Percentiles rank a stretch among this genome's conserved stretches.
phyloP scores from a whole-genome alignment of 768 basidiomycete genomes.

The Lactifluus subvellereus region DNA sequence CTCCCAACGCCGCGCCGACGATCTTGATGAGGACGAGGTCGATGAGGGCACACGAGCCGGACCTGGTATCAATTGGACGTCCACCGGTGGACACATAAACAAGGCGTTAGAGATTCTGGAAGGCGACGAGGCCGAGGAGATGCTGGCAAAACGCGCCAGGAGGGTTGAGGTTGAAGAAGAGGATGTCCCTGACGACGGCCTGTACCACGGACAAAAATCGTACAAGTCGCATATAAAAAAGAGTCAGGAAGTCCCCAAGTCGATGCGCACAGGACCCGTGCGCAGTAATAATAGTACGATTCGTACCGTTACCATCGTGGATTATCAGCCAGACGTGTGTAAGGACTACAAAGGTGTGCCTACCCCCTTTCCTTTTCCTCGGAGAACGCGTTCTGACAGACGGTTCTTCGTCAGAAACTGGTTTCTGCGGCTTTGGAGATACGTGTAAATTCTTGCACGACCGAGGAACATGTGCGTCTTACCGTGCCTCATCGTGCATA shows the following conservation, averaged over 20 bases:
- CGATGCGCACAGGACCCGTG: conserved; percentile 81
- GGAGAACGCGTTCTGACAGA: conserved; percentile 1
- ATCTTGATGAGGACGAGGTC: conserved; percentile 49
- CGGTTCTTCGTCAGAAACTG: conserved; percentile 69
- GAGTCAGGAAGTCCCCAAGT: conserved; percentile 77
- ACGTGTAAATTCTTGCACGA: conserved; percentile 99
- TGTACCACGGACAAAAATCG: conserved; percentile 80
- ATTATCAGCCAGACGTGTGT: conserved; percentile 99
- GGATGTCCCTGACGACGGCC: conserved; percentile 70
- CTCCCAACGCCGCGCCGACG: conserved; percentile 43
- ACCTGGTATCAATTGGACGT: conserved; percentile 73
- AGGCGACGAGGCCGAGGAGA: conserved; percentile 75
- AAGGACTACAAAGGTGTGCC: conserved; percentile 96
- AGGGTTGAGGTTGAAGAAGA: conserved; percentile 53
- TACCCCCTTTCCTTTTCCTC: neutral
- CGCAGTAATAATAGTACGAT: conserved; percentile 69
- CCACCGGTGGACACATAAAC: conserved; percentile 68
- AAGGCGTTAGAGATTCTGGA: conserved; percentile 69
- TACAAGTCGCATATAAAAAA: conserved; percentile 80
- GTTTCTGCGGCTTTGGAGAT: conserved; percentile 98
- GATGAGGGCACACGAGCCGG: conserved; percentile 43
- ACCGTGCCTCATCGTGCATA: conserved; percentile 17
- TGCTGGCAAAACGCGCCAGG: conserved; percentile 63
- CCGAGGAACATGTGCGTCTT: conserved; percentile 79
- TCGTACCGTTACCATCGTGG: conserved; percentile 88